phyloP scores from a whole-genome alignment of 805 yeast genomes.

The Novakomyces olei region DNA sequence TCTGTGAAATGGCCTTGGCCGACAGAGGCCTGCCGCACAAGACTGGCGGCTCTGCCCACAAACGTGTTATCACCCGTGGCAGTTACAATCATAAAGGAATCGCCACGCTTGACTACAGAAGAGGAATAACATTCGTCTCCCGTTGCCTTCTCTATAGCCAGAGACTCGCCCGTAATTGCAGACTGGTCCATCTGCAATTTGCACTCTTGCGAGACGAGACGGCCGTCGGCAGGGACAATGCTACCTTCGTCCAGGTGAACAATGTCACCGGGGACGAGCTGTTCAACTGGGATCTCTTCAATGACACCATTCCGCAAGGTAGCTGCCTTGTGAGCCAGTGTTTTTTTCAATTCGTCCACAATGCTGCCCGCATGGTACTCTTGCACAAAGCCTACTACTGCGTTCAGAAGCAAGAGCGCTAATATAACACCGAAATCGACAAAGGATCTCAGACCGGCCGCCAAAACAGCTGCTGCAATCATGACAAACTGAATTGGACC shows the following conservation, averaged over 20 bases:
- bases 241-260: constrained; percentile 82
- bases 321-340: constrained; percentile 72
- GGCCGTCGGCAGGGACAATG: constrained; percentile 83
- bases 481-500: constrained; percentile 94
- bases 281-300: constrained; percentile 56
- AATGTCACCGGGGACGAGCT: constrained; percentile 89
- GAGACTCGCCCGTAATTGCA: constrained; percentile 92
- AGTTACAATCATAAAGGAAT: constrained; percentile 79
- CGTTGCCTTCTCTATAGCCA: constrained; percentile 77
- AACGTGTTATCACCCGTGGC: constrained; percentile 90
- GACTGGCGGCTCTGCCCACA: constrained; percentile 93
- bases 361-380: constrained; percentile 97
- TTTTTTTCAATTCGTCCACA: constrained; percentile 88
- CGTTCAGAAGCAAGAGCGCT: constrained; percentile 68
- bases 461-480: constrained; percentile 89
- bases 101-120: constrained; percentile 89
- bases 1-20: constrained; percentile 94
- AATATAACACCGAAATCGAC: constrained; percentile 96
- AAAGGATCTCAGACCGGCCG: constrained; percentile 96
- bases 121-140: constrained; percentile 83
- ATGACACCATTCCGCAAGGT: constrained; percentile 66
- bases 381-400: constrained; percentile 86
- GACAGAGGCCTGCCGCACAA: constrained; percentile 81
- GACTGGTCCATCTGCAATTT: constrained; percentile 87
- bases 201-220: constrained; percentile 65